A percentile compares a stretch with the other conserved stretches of the same genome.
These are phyloP conservation scores for Ananas comosus DNA, from an alignment of 176 grass and related monocot genomes.

Conservation along the genomic window DNA sequence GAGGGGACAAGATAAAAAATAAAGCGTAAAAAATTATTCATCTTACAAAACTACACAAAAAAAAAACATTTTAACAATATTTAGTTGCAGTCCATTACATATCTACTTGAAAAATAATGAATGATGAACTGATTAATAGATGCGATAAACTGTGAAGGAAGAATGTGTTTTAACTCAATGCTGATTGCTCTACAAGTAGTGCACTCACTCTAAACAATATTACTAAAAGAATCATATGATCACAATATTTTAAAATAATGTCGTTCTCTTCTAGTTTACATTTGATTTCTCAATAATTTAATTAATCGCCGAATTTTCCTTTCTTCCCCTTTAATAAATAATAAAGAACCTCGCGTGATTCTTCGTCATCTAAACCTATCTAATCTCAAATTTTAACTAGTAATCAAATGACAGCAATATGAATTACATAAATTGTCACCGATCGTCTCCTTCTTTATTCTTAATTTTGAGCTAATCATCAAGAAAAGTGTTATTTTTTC, in stretches of 20 bases:
- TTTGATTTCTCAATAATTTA: not conserved
- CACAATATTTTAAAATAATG: not conserved
- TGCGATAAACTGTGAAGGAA: no score
- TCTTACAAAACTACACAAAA: slow-evolving; percentile 1
- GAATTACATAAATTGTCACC: no score
- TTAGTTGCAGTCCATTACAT: no score
- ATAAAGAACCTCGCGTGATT: no score
- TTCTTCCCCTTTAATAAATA: not conserved
- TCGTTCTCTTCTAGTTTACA: not conserved
- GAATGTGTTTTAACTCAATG: no score
- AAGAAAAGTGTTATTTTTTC: not conserved
- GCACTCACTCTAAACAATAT: not conserved
- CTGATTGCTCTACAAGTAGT: no score
- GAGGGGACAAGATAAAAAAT: slow-evolving; percentile 2
- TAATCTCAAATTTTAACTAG: not conserved
- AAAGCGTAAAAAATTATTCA: slow-evolving; percentile 20
- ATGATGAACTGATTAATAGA: no score
- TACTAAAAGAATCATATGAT: not conserved
- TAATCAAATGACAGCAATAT: not conserved
- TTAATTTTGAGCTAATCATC: slow-evolving; percentile 30
- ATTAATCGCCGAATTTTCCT: not conserved
- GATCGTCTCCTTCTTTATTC: no score
- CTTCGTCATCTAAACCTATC: not conserved
- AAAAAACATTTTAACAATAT: not conserved
- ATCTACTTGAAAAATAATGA: no score